Evolutionary conservation across 495 filamentous ascomycete genomes (phyloP).

Genomic region (Lichina pygmaea): DNA sequence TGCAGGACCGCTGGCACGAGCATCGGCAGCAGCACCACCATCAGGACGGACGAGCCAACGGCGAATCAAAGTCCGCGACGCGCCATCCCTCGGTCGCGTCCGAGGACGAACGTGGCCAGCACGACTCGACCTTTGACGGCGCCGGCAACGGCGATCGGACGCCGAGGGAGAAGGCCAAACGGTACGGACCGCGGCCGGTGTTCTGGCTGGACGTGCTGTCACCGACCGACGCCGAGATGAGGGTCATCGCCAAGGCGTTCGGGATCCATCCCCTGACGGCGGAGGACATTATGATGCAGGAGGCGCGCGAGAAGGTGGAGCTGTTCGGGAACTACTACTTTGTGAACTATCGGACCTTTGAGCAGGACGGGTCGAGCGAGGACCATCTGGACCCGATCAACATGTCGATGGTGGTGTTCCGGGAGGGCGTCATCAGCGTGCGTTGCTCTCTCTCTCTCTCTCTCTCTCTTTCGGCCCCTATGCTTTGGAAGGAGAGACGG

Average conservation of each 20-base stretch:
- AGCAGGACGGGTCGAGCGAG: conserved; percentile 68
- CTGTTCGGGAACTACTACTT: conserved; percentile 95
- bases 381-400: conserved; percentile 87
- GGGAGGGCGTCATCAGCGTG: conserved; percentile 64
- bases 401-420: conserved; percentile 92
- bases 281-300: conserved; percentile 93
- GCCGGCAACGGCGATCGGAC: background rate
- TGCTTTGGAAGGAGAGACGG: background rate
- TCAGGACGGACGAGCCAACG: conserved; percentile 2
- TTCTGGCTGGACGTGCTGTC: conserved; percentile 89
- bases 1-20: conserved; percentile 3
- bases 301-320: conserved; percentile 92
- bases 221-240: conserved; percentile 83
- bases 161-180: conserved; percentile 23
- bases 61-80: background rate
- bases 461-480: background rate
- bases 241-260: conserved; percentile 71
- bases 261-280: conserved; percentile 82
- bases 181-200: conserved; percentile 68
- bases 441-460: background rate
- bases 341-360: conserved; percentile 90
- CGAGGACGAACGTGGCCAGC: conserved; percentile 8
- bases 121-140: conserved; percentile 10
- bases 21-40: conserved; percentile 5
- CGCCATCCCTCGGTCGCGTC: background rate